A percentile compares a stretch with the other conserved stretches of the same genome.
Evolutionary conservation across 1,284 basidiomycete genomes (phyloP).

Genomic region (Thecaphora thlaspeos): DNA sequence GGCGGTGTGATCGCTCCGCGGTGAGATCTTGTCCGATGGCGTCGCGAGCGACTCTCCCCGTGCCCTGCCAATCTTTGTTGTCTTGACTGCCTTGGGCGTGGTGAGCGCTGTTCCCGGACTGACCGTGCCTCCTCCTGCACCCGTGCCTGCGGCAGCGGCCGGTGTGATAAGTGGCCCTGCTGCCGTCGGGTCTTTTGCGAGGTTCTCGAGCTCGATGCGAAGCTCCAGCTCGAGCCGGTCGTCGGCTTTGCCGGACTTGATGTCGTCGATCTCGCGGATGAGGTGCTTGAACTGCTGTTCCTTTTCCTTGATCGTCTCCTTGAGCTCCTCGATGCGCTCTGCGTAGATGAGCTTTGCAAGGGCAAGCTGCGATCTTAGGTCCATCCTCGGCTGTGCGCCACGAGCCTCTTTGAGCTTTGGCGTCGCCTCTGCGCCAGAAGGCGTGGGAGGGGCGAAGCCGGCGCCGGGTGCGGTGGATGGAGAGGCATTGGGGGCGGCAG

Average conservation of each 20-base stretch:
- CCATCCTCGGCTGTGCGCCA: conserved; percentile 28
- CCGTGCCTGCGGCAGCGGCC: conserved; percentile 10
- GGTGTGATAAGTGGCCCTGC: conserved; percentile 21
- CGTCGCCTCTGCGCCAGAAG: not conserved
- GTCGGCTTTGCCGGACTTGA: conserved; percentile 32
- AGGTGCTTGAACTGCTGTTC: conserved; percentile 37
- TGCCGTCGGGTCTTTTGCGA: conserved; percentile 18
- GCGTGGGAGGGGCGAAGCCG: not conserved
- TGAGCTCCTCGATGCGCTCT: conserved; percentile 45
- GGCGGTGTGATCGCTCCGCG: conserved; percentile 7
- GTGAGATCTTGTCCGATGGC: conserved; percentile 9
- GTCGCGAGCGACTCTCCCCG: conserved; percentile 19
- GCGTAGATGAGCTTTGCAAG: conserved; percentile 51
- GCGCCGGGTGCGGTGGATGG: not conserved
- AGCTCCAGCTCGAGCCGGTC: conserved; percentile 25
- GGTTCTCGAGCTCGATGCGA: conserved; percentile 33
- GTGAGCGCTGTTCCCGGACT: conserved; percentile 15
- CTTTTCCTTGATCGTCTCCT: conserved; percentile 39
- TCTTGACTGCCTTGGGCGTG: conserved; percentile 25
- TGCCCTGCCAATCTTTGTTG: conserved; percentile 10
- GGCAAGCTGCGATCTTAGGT: conserved; percentile 39
- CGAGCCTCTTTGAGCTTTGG: conserved; percentile 35
- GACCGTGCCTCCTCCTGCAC: conserved; percentile 10
- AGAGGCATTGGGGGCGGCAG: not conserved
- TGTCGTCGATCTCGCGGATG: conserved; percentile 35